Conservation (phyloP, 352 stramenopile genomes). For the Phytophthora nicotianae region DNA sequence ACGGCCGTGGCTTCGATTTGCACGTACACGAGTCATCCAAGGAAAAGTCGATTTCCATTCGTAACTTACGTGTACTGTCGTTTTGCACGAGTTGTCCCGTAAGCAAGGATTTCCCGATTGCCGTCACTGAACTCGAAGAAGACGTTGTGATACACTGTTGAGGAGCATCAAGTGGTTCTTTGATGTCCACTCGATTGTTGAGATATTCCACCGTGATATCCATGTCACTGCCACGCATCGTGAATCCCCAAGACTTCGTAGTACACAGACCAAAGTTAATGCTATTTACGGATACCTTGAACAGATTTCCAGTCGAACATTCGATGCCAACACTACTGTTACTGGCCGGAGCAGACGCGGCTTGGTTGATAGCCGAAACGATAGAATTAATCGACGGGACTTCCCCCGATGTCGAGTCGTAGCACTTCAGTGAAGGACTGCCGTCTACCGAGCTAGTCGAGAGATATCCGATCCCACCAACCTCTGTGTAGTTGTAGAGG, state of each 20-base stretch:
- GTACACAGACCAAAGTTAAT: conserved; percentile 14
- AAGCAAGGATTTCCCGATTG: conserved; percentile 5
- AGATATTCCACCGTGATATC: conserved; percentile 18
- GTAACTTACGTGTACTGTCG: conserved; percentile 3
- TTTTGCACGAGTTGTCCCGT: conserved; percentile 6
- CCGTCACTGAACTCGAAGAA: conserved; percentile 3
- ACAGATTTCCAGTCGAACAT: conserved; percentile 13
- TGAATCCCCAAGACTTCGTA: conserved; percentile 3
- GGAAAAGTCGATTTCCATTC: conserved; percentile 22
- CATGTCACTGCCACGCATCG: conserved; percentile 11
- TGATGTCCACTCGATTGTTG: neutral
- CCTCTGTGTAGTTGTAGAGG: conserved; percentile 30
- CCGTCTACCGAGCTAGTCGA: conserved; percentile 15
- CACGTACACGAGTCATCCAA: conserved; percentile 23
- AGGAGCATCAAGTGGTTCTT: neutral
- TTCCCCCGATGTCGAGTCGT: conserved; percentile 4
- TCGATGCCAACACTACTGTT: neutral
- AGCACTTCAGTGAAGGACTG: conserved; percentile 10
- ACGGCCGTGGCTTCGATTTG: conserved; percentile 28
- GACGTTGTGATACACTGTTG: neutral
- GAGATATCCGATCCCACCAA: conserved; percentile 25
- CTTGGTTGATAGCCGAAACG: conserved; percentile 15
- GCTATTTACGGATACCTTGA: conserved; percentile 8
- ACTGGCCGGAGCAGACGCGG: neutral
- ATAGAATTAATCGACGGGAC: conserved; percentile 23